Evolutionary conservation across 2,329 filamentous ascomycete species (phyloP), one percentile per base, ranked within the genome.

Genomic region (Zalaria sp.): DNA sequence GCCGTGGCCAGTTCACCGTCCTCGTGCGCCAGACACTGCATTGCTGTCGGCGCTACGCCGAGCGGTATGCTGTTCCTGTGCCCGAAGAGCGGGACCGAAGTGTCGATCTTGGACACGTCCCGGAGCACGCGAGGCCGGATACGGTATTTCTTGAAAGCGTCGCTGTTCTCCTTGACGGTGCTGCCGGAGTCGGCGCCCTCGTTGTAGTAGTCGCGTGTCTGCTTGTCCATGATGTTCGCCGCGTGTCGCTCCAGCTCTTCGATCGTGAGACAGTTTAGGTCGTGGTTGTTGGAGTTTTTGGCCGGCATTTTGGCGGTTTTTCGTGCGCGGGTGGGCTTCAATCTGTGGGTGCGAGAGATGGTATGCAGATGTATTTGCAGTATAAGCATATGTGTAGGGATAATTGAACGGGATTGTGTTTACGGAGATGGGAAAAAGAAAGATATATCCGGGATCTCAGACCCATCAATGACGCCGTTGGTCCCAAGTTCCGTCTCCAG

Each of bases 1-100:
- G 69, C 66, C 0, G 67, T 71, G 0, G 63, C 72, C 1, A 66
- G 41, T 47, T 75, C 72, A 6, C 71, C 72, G 29, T 73, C 69
- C 0, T 60, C 55, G 46, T 74, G 71, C 2, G 71, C 71, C 7
- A 74, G 57, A 29, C 62, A 59, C 45, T 75, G 71, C 53, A 72
- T 68, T 2, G 69, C 73, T 0, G 71, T 64, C 0, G 72, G 73
- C 3, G 66, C 64, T 34, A 77, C 67, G 7, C 69, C 70, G 2
- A 78, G 56, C 0, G 74, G 73, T 3, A 76, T 60, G 1, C 61
- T 52, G 39, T 68, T 53, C 40, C 44, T 51, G 44, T 53, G 57
- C 1, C 68, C 69, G 10, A 73, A 67, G 6, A 75, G 59, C 0
- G 60, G 57, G 0, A 63, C 64, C 3, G 58, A 60, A 1, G 64